phyloP scores from a whole-genome alignment of 208 protist species.

The Trypanosoma scelopori region DNA sequence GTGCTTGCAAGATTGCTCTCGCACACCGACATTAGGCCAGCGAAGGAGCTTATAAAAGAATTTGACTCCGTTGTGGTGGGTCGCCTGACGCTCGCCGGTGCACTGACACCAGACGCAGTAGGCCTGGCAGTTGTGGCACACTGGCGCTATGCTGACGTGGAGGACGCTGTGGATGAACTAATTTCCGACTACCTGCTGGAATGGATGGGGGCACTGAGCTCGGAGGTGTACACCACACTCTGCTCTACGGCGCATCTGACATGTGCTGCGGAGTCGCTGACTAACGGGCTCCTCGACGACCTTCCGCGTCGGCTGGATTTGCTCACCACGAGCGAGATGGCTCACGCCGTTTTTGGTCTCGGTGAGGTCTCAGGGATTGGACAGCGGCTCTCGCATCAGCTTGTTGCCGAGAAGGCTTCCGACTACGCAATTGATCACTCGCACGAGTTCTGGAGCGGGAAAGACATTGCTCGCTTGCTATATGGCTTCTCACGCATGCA shows the following conservation, averaged over 20 bases:
- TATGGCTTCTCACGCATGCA: conserved; percentile 77
- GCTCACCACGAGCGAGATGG: conserved; percentile 52
- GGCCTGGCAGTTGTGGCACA: conserved; percentile 23
- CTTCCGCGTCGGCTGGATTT: conserved; percentile 46
- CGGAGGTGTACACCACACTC: conserved; percentile 17
- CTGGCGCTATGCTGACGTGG: not conserved
- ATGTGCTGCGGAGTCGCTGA: not conserved
- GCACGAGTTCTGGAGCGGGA: conserved; percentile 62
- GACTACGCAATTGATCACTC: conserved; percentile 78
- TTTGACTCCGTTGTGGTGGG: conserved; percentile 1
- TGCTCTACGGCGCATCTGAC: conserved; percentile 13
- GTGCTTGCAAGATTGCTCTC: conserved; percentile 7
- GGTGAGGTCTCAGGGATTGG: conserved; percentile 56
- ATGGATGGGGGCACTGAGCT: conserved; percentile 20
- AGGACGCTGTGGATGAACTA: conserved; percentile 1
- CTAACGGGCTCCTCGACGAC: conserved; percentile 27
- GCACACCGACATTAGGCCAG: not conserved
- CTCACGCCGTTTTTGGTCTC: conserved; percentile 50
- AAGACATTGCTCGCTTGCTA: conserved; percentile 59
- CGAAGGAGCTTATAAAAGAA: conserved; percentile 10
- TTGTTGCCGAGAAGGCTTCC: conserved; percentile 55
- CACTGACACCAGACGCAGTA: conserved; percentile 27
- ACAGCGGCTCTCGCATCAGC: conserved; percentile 68
- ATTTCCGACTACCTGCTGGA: conserved; percentile 20
- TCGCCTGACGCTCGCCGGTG: not conserved